Conservation (phyloP, 2,329 filamentous ascomycete species). For the Talaromyces sp. region DNA sequence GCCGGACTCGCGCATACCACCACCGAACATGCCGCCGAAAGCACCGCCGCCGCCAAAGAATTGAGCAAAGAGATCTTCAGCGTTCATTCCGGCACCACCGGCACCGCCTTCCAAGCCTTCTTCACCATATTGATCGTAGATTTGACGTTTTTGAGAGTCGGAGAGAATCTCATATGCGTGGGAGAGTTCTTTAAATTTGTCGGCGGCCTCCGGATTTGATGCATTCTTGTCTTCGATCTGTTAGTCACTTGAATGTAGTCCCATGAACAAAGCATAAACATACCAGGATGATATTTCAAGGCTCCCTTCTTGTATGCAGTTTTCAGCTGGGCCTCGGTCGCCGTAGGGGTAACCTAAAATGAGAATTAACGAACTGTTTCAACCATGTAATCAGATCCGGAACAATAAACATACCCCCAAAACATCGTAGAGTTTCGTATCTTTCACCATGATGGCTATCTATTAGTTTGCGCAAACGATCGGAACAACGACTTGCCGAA, state of each 20-base stretch:
- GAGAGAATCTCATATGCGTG: conserved; percentile 94
- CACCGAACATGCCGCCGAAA: conserved; percentile 73
- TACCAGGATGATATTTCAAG: conserved; percentile 84
- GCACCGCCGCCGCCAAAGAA: conserved; percentile 83
- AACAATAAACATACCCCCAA: conserved; percentile 42
- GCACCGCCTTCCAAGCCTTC: conserved; percentile 84
- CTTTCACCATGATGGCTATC: conserved; percentile 48
- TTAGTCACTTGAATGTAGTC: not conserved
- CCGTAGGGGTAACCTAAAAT: conserved; percentile 68
- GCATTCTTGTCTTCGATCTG: conserved; percentile 78
- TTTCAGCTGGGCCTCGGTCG: conserved; percentile 82
- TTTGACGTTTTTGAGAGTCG: conserved; percentile 81
- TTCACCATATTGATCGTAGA: conserved; percentile 98
- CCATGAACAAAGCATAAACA: conserved; percentile 42
- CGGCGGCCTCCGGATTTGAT: conserved; percentile 85
- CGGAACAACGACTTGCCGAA: not conserved
- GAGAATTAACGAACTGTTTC: not conserved
- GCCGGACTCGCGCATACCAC: conserved; percentile 73
- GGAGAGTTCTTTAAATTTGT: conserved; percentile 98
- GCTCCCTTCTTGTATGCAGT: conserved; percentile 93
- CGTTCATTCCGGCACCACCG: conserved; percentile 81
- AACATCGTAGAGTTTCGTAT: conserved; percentile 48
- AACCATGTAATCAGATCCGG: not conserved
- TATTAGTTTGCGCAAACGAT: conserved; percentile 35
- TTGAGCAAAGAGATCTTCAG: conserved; percentile 92